Base-by-base conservation (phyloP, 2,329 filamentous ascomycete genomes). In the Daldinia sp. region DNA sequence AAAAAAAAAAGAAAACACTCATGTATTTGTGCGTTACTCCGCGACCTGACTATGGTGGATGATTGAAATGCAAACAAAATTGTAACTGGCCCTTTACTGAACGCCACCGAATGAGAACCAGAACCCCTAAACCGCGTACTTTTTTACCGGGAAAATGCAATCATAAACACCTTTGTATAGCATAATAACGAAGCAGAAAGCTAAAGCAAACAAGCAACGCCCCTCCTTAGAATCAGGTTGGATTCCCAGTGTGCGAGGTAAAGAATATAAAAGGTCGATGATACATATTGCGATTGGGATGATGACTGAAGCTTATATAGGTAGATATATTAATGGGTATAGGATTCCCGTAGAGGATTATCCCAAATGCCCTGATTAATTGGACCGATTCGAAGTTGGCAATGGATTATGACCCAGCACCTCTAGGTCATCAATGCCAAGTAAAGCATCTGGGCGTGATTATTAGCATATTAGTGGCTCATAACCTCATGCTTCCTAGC, bases 401-500 rank as follows among this genome's bases (percentile, higher is more conserved):
- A 42, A 30, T 50, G 26, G 23, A 48, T 35, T 35, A 28, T 44
- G 37, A 48, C 37, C 48, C n/a, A 48, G 48, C 18, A 48, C 26
- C 15, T 37, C 15, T 50, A 28, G 30, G 1, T 30, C 37, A 26
- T n/a, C 9, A 15, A 28, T 37, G 13, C 5, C 10, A n/a, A 28
- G 12, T 12, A 7, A 23, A 23, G 37, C 30, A 48, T 33, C 20
- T 13, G 26, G 35, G 37, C 46, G 39, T 15, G 12, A n/a, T 51
- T 39, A 42, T 20, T 42, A 20, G 10, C n/a, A 6, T n/a, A 18
- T 61, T 71, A 77, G 60, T 78, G 76, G 63, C 74, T 77, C 73
- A 78, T 66, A 35, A 77, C 74, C 59, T 74, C 74, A 20, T 74
- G 72, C 60, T 74, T 73, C 46, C 67, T 68, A 7, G 64, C 48